phyloP scores from a whole-genome alignment of 805 yeast species.

The Scheffersomyces amazonensis region DNA sequence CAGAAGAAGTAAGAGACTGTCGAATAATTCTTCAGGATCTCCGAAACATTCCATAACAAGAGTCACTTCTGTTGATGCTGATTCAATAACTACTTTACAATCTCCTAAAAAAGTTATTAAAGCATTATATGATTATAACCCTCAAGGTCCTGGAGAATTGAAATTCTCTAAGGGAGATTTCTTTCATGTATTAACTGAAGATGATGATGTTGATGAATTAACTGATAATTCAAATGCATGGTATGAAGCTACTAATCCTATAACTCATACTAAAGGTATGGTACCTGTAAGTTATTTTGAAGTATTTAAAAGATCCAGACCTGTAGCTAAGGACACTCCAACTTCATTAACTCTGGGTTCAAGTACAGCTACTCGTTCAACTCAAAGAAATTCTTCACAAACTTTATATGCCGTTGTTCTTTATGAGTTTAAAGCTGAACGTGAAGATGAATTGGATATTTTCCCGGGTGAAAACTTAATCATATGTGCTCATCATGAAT shows the following conservation, averaged over 20 bases:
- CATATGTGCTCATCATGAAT: conserved; percentile 93
- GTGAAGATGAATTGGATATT: conserved; percentile 82
- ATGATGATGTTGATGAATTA: conserved; percentile 18
- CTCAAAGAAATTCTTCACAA: conserved; percentile 25
- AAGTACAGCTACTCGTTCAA: conserved; percentile 13
- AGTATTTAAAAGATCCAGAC: conserved; percentile 61
- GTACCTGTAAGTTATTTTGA: conserved; percentile 87
- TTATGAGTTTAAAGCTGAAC: conserved; percentile 82
- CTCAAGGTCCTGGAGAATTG: conserved; percentile 80
- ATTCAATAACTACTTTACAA: conserved; percentile 21
- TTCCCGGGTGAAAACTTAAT: conserved; percentile 84
- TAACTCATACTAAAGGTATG: conserved; percentile 71
- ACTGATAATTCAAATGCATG: conserved; percentile 48
- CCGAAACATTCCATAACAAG: conserved; percentile 33
- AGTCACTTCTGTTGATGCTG: conserved; percentile 17
- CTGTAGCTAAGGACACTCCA: conserved; percentile 15
- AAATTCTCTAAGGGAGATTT: conserved; percentile 81
- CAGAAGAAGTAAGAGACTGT: conserved; percentile 40
- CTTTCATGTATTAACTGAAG: conserved; percentile 59
- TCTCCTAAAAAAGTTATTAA: conserved; percentile 82
- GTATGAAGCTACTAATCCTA: conserved; percentile 88
- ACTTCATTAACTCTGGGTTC: conserved; percentile 12
- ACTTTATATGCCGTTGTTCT: conserved; percentile 81
- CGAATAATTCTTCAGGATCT: conserved; percentile 20
- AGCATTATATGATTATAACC: conserved; percentile 73